Percentiles rank a stretch among this genome's conserved stretches.
Conservation (phyloP, 208 protist genomes). For the Acanthamoeba polyphaga region DNA sequence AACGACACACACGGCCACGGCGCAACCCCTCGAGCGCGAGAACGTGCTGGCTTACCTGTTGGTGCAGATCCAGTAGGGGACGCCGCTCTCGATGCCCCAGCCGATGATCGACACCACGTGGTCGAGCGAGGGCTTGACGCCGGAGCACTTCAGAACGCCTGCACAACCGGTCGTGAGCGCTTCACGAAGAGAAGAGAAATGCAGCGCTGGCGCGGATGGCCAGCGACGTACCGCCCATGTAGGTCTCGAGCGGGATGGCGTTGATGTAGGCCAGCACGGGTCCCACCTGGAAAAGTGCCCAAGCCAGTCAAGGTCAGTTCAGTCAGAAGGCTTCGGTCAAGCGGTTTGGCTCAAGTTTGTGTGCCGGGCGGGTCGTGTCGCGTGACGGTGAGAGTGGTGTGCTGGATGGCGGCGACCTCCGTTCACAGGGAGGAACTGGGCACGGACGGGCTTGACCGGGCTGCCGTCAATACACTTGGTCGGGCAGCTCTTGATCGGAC, state of each 20-base stretch:
- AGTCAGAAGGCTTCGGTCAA: too few species aligned
- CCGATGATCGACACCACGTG: conserved; percentile 86
- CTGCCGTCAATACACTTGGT: not conserved
- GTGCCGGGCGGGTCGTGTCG: too few species aligned
- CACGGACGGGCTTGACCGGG: not conserved
- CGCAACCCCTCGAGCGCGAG: not conserved
- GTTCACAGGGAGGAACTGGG: not conserved
- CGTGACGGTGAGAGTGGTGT: not conserved
- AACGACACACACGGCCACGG: not conserved
- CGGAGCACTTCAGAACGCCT: not conserved
- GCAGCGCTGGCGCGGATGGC: not conserved
- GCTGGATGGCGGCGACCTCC: not conserved
- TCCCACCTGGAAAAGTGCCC: not conserved
- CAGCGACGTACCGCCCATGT: not conserved
- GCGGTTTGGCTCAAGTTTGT: too few species aligned
- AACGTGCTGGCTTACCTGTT: conserved; percentile 11
- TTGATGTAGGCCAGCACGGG: conserved; percentile 24
- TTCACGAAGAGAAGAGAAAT: too few species aligned
- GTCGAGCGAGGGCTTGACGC: conserved; percentile 71
- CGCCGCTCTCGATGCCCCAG: conserved; percentile 85
- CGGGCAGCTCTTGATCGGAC: not conserved
- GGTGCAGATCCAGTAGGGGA: conserved; percentile 83
- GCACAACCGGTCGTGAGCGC: too few species aligned
- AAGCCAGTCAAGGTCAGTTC: too few species aligned
- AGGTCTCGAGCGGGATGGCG: not conserved